Conservation (phyloP, 2,329 filamentous ascomycete species). For the Apiospora sp. region DNA sequence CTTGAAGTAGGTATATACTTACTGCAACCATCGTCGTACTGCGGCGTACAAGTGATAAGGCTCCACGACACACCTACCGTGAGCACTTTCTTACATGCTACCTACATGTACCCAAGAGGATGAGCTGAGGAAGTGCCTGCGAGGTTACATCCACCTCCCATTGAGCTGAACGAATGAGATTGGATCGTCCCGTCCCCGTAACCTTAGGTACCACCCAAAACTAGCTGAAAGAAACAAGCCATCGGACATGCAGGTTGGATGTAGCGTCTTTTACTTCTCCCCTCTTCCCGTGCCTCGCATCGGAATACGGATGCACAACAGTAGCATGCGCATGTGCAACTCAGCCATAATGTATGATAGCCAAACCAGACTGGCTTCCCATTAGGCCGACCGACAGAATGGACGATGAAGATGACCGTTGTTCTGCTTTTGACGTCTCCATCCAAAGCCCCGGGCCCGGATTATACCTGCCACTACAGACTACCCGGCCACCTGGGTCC, state of each 20-base stretch:
- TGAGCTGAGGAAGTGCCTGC: background rate
- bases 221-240: slow-evolving; percentile 13
- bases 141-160: slow-evolving; percentile 15
- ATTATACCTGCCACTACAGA: background rate
- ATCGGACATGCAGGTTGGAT: background rate
- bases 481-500: background rate
- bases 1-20: background rate
- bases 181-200: background rate
- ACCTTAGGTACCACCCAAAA: background rate
- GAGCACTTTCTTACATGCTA: background rate
- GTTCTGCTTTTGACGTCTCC: background rate
- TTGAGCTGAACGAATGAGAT: background rate
- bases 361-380: background rate
- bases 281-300: background rate
- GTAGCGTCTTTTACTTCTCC: too few relatives aligned
- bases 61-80: background rate
- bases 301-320: background rate
- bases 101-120: background rate
- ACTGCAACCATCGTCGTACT: background rate
- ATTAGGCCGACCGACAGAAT: background rate
- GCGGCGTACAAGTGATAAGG: background rate
- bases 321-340: background rate
- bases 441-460: background rate
- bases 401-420: background rate
- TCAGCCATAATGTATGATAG: background rate